These are phyloP conservation scores for Claviceps fusiformis DNA, from an alignment of 2,329 filamentous ascomycete genomes.

Conservation along the genomic window DNA sequence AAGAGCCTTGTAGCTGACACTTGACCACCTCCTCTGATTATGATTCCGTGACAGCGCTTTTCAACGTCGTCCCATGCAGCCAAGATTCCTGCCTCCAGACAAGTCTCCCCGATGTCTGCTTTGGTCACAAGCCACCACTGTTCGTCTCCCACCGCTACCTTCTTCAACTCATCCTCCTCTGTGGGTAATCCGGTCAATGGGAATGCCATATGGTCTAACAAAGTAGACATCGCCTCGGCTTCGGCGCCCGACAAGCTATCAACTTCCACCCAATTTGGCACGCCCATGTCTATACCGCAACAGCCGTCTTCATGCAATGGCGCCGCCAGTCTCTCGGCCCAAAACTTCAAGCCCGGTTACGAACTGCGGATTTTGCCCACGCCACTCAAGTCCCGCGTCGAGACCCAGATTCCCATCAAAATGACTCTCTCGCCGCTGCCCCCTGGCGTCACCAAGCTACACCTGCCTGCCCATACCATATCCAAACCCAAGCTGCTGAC, in stretches of 20 bases:
- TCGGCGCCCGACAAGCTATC: constrained; percentile 13
- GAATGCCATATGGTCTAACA: constrained; percentile 23
- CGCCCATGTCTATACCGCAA: constrained; percentile 12
- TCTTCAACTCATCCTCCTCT: constrained; percentile 32
- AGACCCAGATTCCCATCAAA: constrained; percentile 88
- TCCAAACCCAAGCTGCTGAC: constrained; percentile 85
- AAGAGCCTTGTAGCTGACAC: constrained; percentile 8
- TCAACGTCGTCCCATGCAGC: constrained; percentile 35
- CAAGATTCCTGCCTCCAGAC: constrained; percentile 33
- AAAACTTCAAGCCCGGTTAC: constrained; percentile 21
- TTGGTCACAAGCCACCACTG: constrained; percentile 38
- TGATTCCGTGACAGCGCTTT: constrained; percentile 28
- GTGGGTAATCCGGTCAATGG: constrained; percentile 20
- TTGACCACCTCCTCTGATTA: constrained; percentile 10
- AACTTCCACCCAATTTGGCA: constrained; percentile 14
- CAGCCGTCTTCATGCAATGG: constrained; percentile 14
- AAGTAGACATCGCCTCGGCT: constrained; percentile 13
- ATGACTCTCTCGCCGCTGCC: constrained; percentile 68
- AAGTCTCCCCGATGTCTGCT: constrained; percentile 40
- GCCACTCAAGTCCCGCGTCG: constrained; percentile 76
- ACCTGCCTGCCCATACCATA: constrained; percentile 80
- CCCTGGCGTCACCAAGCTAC: constrained; percentile 61
- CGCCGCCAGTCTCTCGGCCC: constrained; percentile 9
- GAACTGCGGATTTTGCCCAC: constrained; percentile 50
- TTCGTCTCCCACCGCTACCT: constrained; percentile 34